phyloP scores from a whole-genome alignment of 768 basidiomycete species.

The Pisolithus marmoratus region DNA sequence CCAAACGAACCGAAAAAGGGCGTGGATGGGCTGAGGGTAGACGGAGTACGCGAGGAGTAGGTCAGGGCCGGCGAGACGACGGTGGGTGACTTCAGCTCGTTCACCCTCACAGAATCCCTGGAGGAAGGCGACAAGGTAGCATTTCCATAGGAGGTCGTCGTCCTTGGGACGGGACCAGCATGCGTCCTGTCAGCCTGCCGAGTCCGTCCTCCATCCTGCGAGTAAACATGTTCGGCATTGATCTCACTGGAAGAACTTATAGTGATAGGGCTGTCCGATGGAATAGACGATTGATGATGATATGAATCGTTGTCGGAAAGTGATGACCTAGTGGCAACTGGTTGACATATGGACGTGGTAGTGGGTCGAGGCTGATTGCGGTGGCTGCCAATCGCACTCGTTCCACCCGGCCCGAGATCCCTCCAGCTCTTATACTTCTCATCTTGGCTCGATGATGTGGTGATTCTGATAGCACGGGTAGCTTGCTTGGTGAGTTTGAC shows the following conservation, averaged over 20 bases:
- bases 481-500: conserved; percentile 16
- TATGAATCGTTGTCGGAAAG: not conserved
- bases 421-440: conserved; percentile 13
- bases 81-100: conserved; percentile 41
- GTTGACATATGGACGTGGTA: conserved; percentile 5
- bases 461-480: conserved; percentile 27
- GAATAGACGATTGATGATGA: conserved; percentile 12
- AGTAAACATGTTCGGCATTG: conserved; percentile 20
- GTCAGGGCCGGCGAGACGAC: conserved; percentile 65
- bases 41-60: conserved; percentile 58
- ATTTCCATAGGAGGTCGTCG: conserved; percentile 8
- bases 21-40: conserved; percentile 65
- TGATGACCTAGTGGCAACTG: not conserved
- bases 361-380: not conserved
- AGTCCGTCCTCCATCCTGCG: conserved; percentile 11
- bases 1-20: conserved; percentile 63
- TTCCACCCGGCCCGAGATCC: conserved; percentile 6
- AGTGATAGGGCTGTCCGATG: conserved; percentile 20
- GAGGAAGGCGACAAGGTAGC: conserved; percentile 9
- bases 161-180: conserved; percentile 4
- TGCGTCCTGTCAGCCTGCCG: not conserved
- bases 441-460: conserved; percentile 18
- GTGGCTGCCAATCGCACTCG: conserved; percentile 2
- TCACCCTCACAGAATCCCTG: conserved; percentile 15
- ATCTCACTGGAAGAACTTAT: conserved; percentile 13